Percentiles rank a stretch among this genome's conserved stretches.
These are phyloP conservation scores for Phenoliferia sp. DNA, from an alignment of 1,284 basidiomycete genomes.

Conservation along the genomic window DNA sequence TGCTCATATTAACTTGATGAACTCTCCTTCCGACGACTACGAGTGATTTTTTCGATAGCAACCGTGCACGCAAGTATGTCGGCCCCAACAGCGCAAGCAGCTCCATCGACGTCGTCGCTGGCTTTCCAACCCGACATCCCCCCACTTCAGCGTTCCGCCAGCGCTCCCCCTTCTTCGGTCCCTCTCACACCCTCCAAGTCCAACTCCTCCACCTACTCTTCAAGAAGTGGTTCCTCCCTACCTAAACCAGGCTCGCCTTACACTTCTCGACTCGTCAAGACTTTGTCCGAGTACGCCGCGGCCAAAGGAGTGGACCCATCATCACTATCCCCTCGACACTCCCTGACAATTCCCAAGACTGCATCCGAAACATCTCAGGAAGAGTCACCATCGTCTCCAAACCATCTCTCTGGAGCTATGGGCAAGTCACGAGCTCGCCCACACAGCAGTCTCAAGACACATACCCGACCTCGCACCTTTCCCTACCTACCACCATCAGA, in stretches of 20 bases:
- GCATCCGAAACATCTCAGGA: no score
- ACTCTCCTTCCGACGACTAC: not conserved
- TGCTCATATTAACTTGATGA: no score
- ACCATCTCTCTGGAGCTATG: not conserved
- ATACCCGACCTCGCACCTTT: no score
- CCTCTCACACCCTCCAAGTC: not conserved
- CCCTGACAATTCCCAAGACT: not conserved
- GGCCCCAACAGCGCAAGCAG: not conserved
- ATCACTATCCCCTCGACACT: not conserved
- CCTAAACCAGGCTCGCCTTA: not conserved
- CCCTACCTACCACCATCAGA: no score
- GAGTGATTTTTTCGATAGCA: not conserved
- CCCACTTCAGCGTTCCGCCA: not conserved
- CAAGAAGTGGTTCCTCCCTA: not conserved
- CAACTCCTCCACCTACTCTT: not conserved
- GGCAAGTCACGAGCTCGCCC: no score
- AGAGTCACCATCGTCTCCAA: not conserved
- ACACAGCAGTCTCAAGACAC: no score
- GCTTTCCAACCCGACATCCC: not conserved
- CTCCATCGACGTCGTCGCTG: not conserved
- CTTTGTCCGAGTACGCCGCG: no score
- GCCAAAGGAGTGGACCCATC: no score
- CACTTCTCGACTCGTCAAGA: no score
- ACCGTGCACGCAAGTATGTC: not conserved
- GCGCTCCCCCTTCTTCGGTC: not conserved